Percentiles rank a stretch among this genome's conserved stretches.
phyloP scores from a whole-genome alignment of 192 early-diverging fungal species.

The Podila clonocystis region DNA sequence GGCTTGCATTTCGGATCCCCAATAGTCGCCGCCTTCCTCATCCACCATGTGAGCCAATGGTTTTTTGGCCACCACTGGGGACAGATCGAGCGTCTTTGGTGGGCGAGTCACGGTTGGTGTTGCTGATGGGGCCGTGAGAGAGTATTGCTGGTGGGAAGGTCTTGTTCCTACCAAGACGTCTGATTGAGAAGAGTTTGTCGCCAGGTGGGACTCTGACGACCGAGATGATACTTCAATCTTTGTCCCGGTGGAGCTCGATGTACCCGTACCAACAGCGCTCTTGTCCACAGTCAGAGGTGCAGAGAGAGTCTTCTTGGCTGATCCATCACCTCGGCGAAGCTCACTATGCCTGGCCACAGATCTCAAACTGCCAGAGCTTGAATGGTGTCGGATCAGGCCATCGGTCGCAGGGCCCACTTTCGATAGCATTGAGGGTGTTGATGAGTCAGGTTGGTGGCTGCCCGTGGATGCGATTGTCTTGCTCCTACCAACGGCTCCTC shows the following conservation, averaged over 20 bases:
- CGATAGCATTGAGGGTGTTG: neutral
- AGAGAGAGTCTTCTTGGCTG: neutral
- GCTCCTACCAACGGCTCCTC: constrained; percentile 20
- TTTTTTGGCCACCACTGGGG: constrained; percentile 6
- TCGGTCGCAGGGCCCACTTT: neutral
- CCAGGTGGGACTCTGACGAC: neutral
- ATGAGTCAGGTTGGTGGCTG: neutral
- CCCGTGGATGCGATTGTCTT: constrained; percentile 40
- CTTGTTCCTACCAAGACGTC: neutral
- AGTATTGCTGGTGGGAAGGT: constrained; percentile 2
- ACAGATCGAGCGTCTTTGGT: neutral
- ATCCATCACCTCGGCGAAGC: neutral
- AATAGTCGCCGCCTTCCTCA: constrained; percentile 43
- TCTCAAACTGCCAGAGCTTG: constrained; percentile 38
- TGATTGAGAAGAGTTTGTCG: neutral
- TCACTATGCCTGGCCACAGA: constrained; percentile 32
- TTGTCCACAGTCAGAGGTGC: neutral
- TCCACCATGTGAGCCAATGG: constrained; percentile 9
- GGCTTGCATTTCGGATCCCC: constrained; percentile 12
- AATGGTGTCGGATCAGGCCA: constrained; percentile 17
- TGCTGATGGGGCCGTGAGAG: neutral
- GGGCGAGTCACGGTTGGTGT: neutral
- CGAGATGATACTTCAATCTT: neutral
- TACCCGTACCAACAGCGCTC: neutral
- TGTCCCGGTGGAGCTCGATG: neutral